Evolutionary conservation across 768 basidiomycete genomes (phyloP).

Genomic region (Daedaleopsis nitida): DNA sequence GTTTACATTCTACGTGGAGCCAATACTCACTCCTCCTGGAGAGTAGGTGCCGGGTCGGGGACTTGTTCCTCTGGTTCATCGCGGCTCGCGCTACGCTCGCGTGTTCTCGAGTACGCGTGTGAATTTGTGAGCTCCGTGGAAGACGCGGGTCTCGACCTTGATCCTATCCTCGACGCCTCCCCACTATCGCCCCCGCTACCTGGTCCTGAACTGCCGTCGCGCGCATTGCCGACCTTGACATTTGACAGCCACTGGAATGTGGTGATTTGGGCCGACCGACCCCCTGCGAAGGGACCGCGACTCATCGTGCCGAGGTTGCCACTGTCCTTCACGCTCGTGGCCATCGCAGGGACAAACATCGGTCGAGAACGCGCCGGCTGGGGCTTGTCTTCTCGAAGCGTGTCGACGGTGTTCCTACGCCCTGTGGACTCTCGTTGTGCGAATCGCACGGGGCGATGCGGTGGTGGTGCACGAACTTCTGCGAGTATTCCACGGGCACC

Average conservation of each 20-base stretch:
- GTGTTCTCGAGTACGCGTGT: conserved; percentile 5
- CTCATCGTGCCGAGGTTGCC: conserved; percentile 43
- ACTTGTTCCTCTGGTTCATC: conserved; percentile 43
- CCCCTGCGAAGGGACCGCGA: conserved; percentile 46
- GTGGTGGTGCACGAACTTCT: conserved; percentile 63
- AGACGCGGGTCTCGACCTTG: conserved; percentile 42
- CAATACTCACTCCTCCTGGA: conserved; percentile 72
- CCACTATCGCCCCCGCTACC: conserved; percentile 51
- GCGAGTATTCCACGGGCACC: conserved; percentile 69
- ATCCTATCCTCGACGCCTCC: conserved; percentile 49
- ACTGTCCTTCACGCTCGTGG: conserved; percentile 22
- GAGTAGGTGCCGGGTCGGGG: conserved; percentile 43
- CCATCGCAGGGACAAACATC: conserved; percentile 12
- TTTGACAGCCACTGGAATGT: conserved; percentile 72
- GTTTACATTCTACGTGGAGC: too few relatives aligned
- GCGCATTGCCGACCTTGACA: conserved; percentile 61
- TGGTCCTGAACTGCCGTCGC: conserved; percentile 59
- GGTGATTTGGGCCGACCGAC: conserved; percentile 60
- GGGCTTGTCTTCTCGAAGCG: background rate
- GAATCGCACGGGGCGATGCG: conserved; percentile 25
- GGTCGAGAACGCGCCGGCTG: conserved; percentile 6
- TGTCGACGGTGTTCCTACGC: conserved; percentile 7
- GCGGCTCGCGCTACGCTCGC: conserved; percentile 36
- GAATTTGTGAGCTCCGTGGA: conserved; percentile 19
- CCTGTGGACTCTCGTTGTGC: conserved; percentile 14